phyloP scores from a whole-genome alignment of 169 alveolate genomes.

The Eimeria falciformis region DNA sequence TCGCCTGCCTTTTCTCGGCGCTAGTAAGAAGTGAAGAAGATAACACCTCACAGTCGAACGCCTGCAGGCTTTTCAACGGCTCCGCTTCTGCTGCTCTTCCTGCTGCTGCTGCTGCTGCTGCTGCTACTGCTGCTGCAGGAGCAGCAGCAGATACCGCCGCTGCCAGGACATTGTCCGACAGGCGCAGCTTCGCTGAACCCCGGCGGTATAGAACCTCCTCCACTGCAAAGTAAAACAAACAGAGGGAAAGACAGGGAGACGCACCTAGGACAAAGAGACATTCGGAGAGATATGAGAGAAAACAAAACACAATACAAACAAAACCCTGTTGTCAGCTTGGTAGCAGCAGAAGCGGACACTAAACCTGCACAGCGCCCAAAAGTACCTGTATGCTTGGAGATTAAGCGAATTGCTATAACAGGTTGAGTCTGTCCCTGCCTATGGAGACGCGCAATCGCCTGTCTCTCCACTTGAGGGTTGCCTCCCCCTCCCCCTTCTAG shows the following conservation, averaged over 20 bases:
- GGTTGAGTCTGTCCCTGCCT: constrained; percentile 50
- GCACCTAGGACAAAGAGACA: too few species aligned
- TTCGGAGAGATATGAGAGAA: too few species aligned
- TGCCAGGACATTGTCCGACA: background rate
- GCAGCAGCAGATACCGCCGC: constrained; percentile 16
- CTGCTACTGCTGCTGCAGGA: background rate
- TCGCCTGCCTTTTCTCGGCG: background rate
- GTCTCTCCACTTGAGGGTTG: constrained; percentile 54
- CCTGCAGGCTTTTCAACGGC: constrained; percentile 8
- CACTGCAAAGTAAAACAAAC: background rate
- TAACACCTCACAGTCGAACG: constrained; percentile 27
- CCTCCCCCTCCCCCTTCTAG: constrained; percentile 70
- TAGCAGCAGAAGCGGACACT: background rate
- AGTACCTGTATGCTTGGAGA: constrained; percentile 51
- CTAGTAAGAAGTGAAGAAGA: background rate
- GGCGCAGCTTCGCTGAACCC: constrained; percentile 6
- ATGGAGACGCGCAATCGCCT: constrained; percentile 60
- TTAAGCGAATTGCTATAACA: constrained; percentile 46
- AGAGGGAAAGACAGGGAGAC: background rate
- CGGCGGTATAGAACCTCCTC: constrained; percentile 27
- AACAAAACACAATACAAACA: too few species aligned
- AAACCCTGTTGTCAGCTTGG: too few species aligned
- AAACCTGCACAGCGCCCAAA: background rate
- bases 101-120: background rate
- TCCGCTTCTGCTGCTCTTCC: background rate